phyloP scores from a whole-genome alignment of 208 protist genomes.

The Borovskyia barvae region DNA sequence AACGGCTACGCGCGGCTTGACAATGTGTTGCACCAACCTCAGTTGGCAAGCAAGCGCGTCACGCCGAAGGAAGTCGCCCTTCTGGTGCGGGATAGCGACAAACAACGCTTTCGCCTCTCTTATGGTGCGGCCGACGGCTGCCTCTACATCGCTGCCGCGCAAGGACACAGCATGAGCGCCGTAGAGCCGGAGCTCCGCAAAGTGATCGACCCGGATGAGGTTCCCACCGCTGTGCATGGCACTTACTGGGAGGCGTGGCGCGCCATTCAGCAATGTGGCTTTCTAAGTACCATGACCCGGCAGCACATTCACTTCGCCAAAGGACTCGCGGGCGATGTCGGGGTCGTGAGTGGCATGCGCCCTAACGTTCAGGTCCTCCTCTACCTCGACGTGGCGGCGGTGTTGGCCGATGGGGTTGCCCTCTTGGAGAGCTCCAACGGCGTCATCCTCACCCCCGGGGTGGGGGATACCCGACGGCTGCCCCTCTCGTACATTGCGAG shows the following conservation, averaged over 20 bases:
- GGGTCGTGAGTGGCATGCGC: conserved; percentile 90
- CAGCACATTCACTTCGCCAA: conserved; percentile 92
- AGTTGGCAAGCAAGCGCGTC: conserved; percentile 5
- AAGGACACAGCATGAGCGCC: conserved; percentile 78
- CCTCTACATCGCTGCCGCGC: conserved; percentile 75
- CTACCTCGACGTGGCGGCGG: conserved; percentile 67
- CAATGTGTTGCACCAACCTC: conserved; percentile 37
- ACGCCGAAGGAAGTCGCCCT: conserved; percentile 35
- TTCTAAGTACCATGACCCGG: conserved; percentile 77
- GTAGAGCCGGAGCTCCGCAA: conserved; percentile 50
- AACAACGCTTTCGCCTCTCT: conserved; percentile 73
- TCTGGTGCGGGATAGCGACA: conserved; percentile 59
- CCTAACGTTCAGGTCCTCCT: conserved; percentile 56
- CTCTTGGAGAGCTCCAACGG: conserved; percentile 82
- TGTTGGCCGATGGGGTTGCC: conserved; percentile 61
- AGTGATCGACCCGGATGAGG: conserved; percentile 39
- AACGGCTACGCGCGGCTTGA: conserved; percentile 65
- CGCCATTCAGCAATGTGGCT: conserved; percentile 62
- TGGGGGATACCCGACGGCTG: conserved; percentile 49
- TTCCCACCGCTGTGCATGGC: conserved; percentile 68
- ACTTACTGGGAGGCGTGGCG: conserved; percentile 68
- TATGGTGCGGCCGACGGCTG: conserved; percentile 31
- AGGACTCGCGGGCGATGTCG: conserved; percentile 36
- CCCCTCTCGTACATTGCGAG: conserved; percentile 72
- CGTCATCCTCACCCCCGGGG: conserved; percentile 84